A percentile compares a stretch with the other conserved stretches of the same genome.
Evolutionary conservation across 495 filamentous ascomycete species (phyloP).

Genomic region (Aspergillus incahuasiensis): DNA sequence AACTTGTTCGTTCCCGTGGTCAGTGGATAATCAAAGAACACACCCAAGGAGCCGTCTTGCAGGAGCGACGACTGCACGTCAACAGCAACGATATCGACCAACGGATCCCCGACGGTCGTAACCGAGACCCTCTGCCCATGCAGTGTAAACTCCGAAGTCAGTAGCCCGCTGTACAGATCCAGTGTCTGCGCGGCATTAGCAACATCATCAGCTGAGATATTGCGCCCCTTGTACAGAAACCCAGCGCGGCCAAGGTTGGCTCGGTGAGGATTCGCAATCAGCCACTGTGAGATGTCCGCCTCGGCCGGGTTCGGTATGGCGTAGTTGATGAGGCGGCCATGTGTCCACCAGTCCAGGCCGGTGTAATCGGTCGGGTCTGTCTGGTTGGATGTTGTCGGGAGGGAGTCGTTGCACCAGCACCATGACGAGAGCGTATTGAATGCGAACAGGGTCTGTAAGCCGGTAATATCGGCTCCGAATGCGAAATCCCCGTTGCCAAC

Average conservation of each 20-base stretch:
- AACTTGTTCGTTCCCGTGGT: constrained; percentile 11
- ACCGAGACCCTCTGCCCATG: background rate
- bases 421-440: constrained; percentile 18
- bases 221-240: constrained; percentile 6
- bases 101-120: background rate
- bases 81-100: constrained; percentile 1
- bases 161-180: constrained; percentile 13
- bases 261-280: constrained; percentile 18
- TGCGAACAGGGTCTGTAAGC: constrained; percentile 16
- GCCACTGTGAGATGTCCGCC: constrained; percentile 17
- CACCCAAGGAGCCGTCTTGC: background rate
- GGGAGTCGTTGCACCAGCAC: background rate
- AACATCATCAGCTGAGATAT: constrained; percentile 10
- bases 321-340: constrained; percentile 19
- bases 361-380: constrained; percentile 10
- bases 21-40: constrained; percentile 12
- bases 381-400: background rate
- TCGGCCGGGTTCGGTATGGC: constrained; percentile 15
- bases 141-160: constrained; percentile 10
- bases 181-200: constrained; percentile 4
- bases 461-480: constrained; percentile 21
- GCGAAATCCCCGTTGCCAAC: constrained; percentile 22
- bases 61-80: constrained; percentile 1
- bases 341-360: constrained; percentile 18
- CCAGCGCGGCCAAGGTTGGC: constrained; percentile 15